phyloP scores from a whole-genome alignment of 2,329 filamentous ascomycete species.

The Fusarium sp. region DNA sequence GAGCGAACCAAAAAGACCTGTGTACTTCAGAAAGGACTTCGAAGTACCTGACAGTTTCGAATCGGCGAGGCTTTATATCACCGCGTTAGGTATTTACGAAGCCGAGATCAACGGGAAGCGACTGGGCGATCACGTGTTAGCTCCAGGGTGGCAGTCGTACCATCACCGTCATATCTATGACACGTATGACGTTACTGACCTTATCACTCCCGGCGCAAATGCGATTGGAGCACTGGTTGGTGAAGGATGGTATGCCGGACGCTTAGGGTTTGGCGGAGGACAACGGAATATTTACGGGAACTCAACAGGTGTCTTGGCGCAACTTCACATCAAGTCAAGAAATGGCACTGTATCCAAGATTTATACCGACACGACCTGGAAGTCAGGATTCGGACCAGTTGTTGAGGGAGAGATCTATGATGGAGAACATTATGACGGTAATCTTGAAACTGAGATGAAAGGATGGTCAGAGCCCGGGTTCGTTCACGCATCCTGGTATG shows the following conservation, averaged over 20 bases:
- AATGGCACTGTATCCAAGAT: constrained; percentile 39
- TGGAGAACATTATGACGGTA: constrained; percentile 61
- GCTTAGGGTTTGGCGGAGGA: constrained; percentile 45
- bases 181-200: constrained; percentile 61
- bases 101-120: constrained; percentile 58
- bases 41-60: constrained; percentile 31
- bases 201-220: constrained; percentile 54
- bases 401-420: constrained; percentile 57
- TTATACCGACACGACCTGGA: constrained; percentile 51
- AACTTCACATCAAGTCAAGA: constrained; percentile 48
- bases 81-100: constrained; percentile 58
- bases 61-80: constrained; percentile 59
- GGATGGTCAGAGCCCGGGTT: constrained; percentile 40
- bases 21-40: constrained; percentile 51
- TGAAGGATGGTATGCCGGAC: constrained; percentile 61
- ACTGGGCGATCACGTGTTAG: constrained; percentile 51
- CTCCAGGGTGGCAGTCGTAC: constrained; percentile 65
- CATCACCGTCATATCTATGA: constrained; percentile 61
- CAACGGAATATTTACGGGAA: constrained; percentile 51
- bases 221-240: constrained; percentile 55
- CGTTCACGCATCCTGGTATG: constrained; percentile 50
- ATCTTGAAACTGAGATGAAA: constrained; percentile 45
- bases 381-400: neutral
- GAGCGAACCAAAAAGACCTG: neutral
- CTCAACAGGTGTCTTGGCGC: constrained; percentile 50